These are phyloP conservation scores for Dalbergia cochinchinensis DNA, from an alignment of 306 rosid genomes.

Conservation along the genomic window DNA sequence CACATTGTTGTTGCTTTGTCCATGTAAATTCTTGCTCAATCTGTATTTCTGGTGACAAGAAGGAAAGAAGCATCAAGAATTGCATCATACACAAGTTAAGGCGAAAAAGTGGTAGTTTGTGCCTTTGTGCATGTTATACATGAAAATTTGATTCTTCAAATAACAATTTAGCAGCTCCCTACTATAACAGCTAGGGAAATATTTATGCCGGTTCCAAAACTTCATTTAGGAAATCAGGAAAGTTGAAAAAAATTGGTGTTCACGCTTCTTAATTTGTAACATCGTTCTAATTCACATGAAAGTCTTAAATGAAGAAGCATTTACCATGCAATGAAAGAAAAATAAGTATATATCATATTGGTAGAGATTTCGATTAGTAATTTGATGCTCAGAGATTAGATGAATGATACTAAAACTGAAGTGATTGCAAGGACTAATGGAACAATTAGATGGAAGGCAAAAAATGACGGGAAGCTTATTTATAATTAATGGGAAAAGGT, in stretches of 20 bases:
- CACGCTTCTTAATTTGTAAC: neutral
- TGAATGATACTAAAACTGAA: slow-evolving; percentile 8
- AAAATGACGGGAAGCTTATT: too few species aligned
- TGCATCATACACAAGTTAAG: slow-evolving; percentile 43
- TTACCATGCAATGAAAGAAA: neutral
- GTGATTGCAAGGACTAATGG: slow-evolving; percentile 10
- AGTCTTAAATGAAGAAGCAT: neutral
- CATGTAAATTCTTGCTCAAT: slow-evolving; percentile 90
- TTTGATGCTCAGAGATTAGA: slow-evolving; percentile 1
- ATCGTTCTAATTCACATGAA: slow-evolving; percentile 13
- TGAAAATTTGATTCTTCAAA: slow-evolving; percentile 18
- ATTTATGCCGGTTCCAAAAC: slow-evolving; percentile 4
- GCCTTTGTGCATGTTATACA: slow-evolving; percentile 4
- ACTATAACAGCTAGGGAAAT: neutral
- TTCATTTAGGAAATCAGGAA: slow-evolving; percentile 10
- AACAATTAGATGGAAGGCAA: neutral
- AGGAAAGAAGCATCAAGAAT: slow-evolving; percentile 38
- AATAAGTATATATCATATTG: neutral
- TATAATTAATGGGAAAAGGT: neutral
- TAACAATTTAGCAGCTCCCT: neutral
- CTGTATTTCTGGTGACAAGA: slow-evolving; percentile 81
- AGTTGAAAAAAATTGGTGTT: neutral
- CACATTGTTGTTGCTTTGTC: slow-evolving; percentile 69
- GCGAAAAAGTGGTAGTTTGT: slow-evolving; percentile 18
- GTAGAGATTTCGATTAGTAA: neutral